These are phyloP conservation scores for Trichothecium sympodiale DNA, from an alignment of 2,329 filamentous ascomycete genomes.

Conservation along the genomic window DNA sequence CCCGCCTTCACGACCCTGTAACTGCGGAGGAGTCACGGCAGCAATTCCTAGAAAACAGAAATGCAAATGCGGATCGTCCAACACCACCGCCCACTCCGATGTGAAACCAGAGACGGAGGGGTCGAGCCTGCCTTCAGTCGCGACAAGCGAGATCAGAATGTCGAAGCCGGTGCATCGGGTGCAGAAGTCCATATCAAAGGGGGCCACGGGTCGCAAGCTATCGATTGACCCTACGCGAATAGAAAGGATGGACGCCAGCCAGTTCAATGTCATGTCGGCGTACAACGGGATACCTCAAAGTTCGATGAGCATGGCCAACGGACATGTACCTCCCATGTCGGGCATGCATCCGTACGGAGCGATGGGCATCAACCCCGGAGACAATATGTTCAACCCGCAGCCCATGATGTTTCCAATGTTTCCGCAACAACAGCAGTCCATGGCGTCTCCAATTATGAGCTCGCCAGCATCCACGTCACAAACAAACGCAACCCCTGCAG, in stretches of 20 bases:
- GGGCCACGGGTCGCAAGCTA: slow-evolving; percentile 27
- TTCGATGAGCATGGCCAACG: not conserved
- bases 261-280: slow-evolving; percentile 34
- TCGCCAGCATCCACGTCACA: slow-evolving; percentile 2
- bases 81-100: slow-evolving; percentile 10
- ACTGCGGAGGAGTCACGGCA: slow-evolving; percentile 52
- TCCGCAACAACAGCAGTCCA: slow-evolving; percentile 11
- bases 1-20: slow-evolving; percentile 48
- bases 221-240: slow-evolving; percentile 38
- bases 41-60: slow-evolving; percentile 49
- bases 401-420: slow-evolving; percentile 20
- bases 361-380: slow-evolving; percentile 15
- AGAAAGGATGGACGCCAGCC: slow-evolving; percentile 41
- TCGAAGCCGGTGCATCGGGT: slow-evolving; percentile 28
- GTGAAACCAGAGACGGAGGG: slow-evolving; percentile 14
- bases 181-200: slow-evolving; percentile 29
- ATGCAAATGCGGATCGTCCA: slow-evolving; percentile 37
- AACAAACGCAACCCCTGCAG: not conserved
- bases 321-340: slow-evolving; percentile 9
- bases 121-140: slow-evolving; percentile 6
- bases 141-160: slow-evolving; percentile 13
- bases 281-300: slow-evolving; percentile 16
- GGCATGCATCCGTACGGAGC: slow-evolving; percentile 12
- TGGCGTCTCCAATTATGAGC: slow-evolving; percentile 13
- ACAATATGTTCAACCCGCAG: slow-evolving; percentile 12